phyloP scores from a whole-genome alignment of 2,329 filamentous ascomycete genomes.

The Colletotrichum shisoi region DNA sequence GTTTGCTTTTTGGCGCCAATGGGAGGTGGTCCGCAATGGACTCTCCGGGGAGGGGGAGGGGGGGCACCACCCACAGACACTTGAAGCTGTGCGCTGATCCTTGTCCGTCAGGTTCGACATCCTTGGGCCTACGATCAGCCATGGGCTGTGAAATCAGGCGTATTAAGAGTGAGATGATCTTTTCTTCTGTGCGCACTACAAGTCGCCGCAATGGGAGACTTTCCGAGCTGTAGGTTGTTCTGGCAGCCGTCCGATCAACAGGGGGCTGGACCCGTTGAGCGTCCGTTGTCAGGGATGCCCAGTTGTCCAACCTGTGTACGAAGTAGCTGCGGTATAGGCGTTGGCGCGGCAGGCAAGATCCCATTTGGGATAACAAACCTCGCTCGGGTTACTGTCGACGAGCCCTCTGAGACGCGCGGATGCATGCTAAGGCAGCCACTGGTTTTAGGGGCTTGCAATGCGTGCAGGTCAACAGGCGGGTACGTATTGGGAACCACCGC shows the following conservation, averaged over 20 bases:
- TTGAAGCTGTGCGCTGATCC: conserved; percentile 37
- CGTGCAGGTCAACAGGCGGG: conserved; percentile 21
- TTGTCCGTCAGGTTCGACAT: conserved; percentile 32
- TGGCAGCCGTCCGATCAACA: conserved; percentile 11
- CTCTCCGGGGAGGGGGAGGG: conserved; percentile 3
- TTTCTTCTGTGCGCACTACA: conserved; percentile 19
- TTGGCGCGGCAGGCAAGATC: conserved; percentile 15
- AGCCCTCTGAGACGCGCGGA: conserved; percentile 26
- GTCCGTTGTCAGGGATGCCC: conserved; percentile 6
- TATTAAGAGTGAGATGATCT: conserved; percentile 18
- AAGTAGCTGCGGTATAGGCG: conserved; percentile 2
- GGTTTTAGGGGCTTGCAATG: conserved; percentile 18
- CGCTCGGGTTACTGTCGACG: conserved; percentile 16
- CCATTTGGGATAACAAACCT: conserved; percentile 11
- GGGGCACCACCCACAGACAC: conserved; percentile 35
- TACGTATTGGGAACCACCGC: conserved; percentile 10
- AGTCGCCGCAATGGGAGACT: conserved; percentile 7
- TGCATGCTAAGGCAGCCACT: conserved; percentile 27
- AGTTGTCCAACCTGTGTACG: not conserved
- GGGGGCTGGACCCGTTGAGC: not conserved
- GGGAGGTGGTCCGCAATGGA: conserved; percentile 15
- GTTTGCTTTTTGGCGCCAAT: conserved; percentile 29
- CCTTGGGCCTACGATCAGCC: conserved; percentile 27
- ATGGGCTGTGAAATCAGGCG: conserved; percentile 22
- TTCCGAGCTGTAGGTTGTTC: conserved; percentile 8